Evolutionary conservation across 176 grass and related monocot species (phyloP), one percentile per base, ranked within the genome.

Genomic region (Oropetium thomaeum): DNA sequence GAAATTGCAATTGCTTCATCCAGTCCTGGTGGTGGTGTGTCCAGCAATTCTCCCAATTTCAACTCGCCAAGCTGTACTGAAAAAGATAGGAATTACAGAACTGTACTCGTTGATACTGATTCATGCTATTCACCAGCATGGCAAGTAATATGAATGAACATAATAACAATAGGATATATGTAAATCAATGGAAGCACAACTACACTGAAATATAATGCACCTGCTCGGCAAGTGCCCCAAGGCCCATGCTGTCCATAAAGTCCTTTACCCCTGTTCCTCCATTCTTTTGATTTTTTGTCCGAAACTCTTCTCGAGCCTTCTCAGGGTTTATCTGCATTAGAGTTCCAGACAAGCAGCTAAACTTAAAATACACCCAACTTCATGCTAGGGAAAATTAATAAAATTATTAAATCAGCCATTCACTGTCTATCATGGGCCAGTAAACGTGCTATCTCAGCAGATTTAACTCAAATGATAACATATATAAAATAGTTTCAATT

Each of bases 1-100:
- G 91, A 99, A 92, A 99, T 99, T 82, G 91, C 91, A 77, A 99
- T 88, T 65, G 96, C 96, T 90, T 99, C 96, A 69, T 99, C 96
- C 47, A 99, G 51, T 71, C 96, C 96, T 45, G 96, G 96, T 53
- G 96, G 91, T 48, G 91, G 91, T 62, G 96, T 80, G 70, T 99
- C 96, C 45, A 99, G 68, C 26, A 99, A 81, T 25, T 99, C 91
- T 26, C 96, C 96, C 48, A 99, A 75, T 79, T 99, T 99, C 58
- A 99, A 79, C 75, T 99, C 89, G 51, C 96, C 96, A 81, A 99
- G 73, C 96, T 99, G 79, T 48, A 83, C 38, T 26, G 22, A 84
- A 88, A 35, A 87, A 81, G 9, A 75, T 74, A 9, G 29, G 20
- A 0, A 10, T 76, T 63, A 80, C 58, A 67, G 17, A 75, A 70